phyloP scores from a whole-genome alignment of 2,329 filamentous ascomycete genomes.

The Diaporthe eres region DNA sequence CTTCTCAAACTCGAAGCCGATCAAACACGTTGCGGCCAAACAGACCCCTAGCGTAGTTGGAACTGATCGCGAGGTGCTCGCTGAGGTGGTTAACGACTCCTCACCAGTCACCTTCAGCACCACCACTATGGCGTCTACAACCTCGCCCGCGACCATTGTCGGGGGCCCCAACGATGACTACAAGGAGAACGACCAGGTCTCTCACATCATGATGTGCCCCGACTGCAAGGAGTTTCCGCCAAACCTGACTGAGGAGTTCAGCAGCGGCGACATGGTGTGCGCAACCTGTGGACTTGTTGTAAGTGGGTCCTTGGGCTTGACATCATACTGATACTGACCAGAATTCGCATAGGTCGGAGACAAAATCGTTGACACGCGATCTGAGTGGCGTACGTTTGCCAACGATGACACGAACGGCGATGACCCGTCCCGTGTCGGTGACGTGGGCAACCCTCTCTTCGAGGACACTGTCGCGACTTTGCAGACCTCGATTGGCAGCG shows the following conservation, averaged over 20 bases:
- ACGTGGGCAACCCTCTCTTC: constrained; percentile 89
- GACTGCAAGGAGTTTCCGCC: constrained; percentile 95
- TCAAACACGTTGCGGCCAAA: background rate
- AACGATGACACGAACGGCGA: constrained; percentile 98
- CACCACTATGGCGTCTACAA: constrained; percentile 53
- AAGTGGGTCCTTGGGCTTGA: background rate
- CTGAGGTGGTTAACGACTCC: constrained; percentile 44
- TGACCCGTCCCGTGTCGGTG: constrained; percentile 97
- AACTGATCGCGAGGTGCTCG: constrained; percentile 40
- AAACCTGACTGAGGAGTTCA: constrained; percentile 93
- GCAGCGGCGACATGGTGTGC: constrained; percentile 93
- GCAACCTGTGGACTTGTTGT: constrained; percentile 89
- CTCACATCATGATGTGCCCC: constrained; percentile 85
- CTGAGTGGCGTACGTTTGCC: constrained; percentile 98
- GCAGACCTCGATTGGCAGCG: constrained; percentile 88
- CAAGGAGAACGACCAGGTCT: constrained; percentile 80
- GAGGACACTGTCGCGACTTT: constrained; percentile 80
- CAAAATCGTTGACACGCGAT: constrained; percentile 94
- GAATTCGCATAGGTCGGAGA: constrained; percentile 71
- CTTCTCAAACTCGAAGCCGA: constrained; percentile 33
- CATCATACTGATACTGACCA: background rate
- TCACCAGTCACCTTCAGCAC: background rate
- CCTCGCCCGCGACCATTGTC: constrained; percentile 57
- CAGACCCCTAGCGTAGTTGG: constrained; percentile 29
- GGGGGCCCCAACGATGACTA: constrained; percentile 60